Base-by-base conservation (phyloP, 2,329 filamentous ascomycete species). In the Cryphonectria japonica region DNA sequence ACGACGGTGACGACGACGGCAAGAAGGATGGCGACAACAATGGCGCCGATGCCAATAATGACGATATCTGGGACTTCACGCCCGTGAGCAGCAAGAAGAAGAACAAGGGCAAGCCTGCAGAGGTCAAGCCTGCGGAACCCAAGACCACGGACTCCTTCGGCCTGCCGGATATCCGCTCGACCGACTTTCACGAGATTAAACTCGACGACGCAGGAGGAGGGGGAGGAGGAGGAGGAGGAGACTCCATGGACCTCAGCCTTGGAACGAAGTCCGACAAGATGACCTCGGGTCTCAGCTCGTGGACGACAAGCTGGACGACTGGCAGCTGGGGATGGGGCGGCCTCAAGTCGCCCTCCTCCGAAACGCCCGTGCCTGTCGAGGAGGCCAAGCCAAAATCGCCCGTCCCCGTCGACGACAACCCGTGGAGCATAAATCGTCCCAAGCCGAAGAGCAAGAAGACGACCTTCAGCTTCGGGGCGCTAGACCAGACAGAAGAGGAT, bases 121-220 rank as follows among this genome's bases (percentile, higher is more conserved):
- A 77, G 41, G 77, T 76, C 7, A 75, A 76, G 34, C 77, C 82
- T 16, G 75, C 74, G 34, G 78, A 78, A 26, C 73, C 74, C 19
- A 75, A 76, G 57, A 75, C 76, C 6, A 66, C 74, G 0, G 72
- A 74, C 11, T 37, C 67, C 43, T 76, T 76, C 11, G 74, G 74
- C 6, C 66, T 76, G 57, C 76, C 76, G 57, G 72, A 73, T 29
- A 69, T 75, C 52, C 59, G 77, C 16, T 72, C 78, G 2, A 75
- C 77, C 69, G 81, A 85, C n/a, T 93, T 93, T 75, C 85, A 92
- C 61, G 90, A 93, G 39, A 89, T 94, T 74, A 92, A 89, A 76
- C 80, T 93, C 37, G 86, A 90, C 74, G 89, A 91, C 69, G 77
- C 81, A 37, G 84, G 82, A 39, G 71, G 69, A 19, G 57, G 46